Evolutionary conservation across 306 rosid species (phyloP).

Genomic region (Cicer bijugum): DNA sequence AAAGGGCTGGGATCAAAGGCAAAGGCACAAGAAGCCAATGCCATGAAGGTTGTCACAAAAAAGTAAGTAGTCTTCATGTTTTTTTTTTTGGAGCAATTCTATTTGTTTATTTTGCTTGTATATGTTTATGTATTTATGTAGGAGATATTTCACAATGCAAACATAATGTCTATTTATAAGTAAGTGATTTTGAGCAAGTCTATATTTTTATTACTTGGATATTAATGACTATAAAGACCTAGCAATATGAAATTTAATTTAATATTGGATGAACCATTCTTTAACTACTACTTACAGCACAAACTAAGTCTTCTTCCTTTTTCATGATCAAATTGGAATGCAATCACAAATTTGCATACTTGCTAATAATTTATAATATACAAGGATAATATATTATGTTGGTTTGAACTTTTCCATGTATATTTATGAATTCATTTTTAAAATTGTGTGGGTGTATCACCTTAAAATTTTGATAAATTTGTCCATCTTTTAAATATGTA

Average conservation of each 20-base stretch:
- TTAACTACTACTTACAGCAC: background rate
- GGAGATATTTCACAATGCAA: background rate
- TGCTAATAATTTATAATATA: no score
- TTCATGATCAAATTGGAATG: no score
- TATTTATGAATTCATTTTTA: no score
- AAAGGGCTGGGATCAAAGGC: conserved; percentile 51
- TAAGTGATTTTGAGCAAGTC: conserved; percentile 23
- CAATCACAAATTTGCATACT: no score
- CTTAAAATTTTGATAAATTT: no score
- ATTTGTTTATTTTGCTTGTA: background rate
- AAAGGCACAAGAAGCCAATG: conserved; percentile 30
- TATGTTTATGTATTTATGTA: background rate
- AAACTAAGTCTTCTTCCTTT: no score
- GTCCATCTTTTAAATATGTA: no score
- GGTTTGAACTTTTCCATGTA: no score
- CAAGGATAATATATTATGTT: no score
- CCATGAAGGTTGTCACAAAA: conserved; percentile 14
- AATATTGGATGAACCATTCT: background rate
- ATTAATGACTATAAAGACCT: conserved; percentile 3
- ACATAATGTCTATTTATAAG: conserved; percentile 19
- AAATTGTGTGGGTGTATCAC: no score
- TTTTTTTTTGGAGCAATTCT: background rate
- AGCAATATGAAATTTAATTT: background rate
- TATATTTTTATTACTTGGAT: background rate
- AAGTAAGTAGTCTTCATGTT: conserved; percentile 13